Evolutionary conservation across 169 alveolate genomes (phyloP), one percentile per base, ranked within the genome.

Genomic region (Plasmodium berghei): DNA sequence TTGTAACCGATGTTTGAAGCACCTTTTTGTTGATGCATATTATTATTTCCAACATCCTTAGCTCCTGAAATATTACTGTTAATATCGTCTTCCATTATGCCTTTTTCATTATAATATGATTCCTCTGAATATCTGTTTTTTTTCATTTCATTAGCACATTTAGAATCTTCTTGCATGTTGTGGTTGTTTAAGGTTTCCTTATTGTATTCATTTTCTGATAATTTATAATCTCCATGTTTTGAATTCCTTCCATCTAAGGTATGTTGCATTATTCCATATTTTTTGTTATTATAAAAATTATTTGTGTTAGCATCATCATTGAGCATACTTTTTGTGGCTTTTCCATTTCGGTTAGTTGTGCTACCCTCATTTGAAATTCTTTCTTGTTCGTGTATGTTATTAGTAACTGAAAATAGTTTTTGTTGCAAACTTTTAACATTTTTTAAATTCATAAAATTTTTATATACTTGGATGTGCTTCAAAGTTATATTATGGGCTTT

Each of bases 401-500:
- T 34, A 34, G 42, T 34, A 12, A 40, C 61, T 10, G 77, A 67
- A 42, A 55, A 83, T 56, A 67, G 67, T 62, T 83, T 83, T 18
- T 83, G 90, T 56, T 83, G 90, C 34, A 83, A 55, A 14, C 69
- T 83, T 28, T 71, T 66, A 10, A 67, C 67, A 83, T 67, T 83
- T 52, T 83, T 67, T 28, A 83, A 58, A 26, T 83, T 83, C 90
- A 83, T 83, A 56, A 83, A 83, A 83, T 83, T 83, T 46, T 83
- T 83, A 83, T 83, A 83, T 42, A 83, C 90, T 20, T 83, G 90
- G 42, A 83, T 83, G 45, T 83, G 90, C 59, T 83, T 83, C 26
- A 83, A 59, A n/a, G 90, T 83, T 12, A 83, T 67, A 62, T 83
- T 83, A 34, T 83, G 90, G 9, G 90, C 90, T 56, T 83, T 83